A percentile compares a stretch with the other conserved stretches of the same genome.
phyloP scores from a whole-genome alignment of 495 filamentous ascomycete genomes.

The Lindgomyces ingoldianus region DNA sequence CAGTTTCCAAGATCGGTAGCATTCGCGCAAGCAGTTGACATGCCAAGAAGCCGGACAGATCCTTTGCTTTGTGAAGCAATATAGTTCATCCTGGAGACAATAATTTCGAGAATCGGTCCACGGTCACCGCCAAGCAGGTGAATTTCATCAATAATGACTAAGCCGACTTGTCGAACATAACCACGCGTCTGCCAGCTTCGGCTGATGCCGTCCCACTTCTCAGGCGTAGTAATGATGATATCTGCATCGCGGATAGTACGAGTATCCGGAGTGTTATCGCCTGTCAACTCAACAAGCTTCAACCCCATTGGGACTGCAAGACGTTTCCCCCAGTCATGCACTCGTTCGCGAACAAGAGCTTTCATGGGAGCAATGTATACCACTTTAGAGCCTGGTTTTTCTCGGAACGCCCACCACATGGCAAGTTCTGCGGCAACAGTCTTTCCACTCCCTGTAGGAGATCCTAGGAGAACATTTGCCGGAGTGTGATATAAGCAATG shows the following conservation, averaged over 20 bases:
- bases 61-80: constrained; percentile 91
- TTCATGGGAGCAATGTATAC: constrained; percentile 99
- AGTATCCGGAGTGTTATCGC: constrained; percentile 97
- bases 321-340: constrained; percentile 88
- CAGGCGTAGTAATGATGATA: constrained; percentile 97
- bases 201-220: constrained; percentile 99
- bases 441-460: constrained; percentile 95
- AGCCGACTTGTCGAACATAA: constrained; percentile 90
- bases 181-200: constrained; percentile 96
- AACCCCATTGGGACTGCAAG: constrained; percentile 83
- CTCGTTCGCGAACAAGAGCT: constrained; percentile 91
- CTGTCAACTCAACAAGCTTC: constrained; percentile 93
- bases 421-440: constrained; percentile 93
- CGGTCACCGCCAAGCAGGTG: constrained; percentile 93
- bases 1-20: constrained; percentile 92
- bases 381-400: constrained; percentile 93
- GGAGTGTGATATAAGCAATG: constrained; percentile 90
- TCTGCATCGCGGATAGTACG: constrained; percentile 91
- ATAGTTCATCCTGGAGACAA: constrained; percentile 99
- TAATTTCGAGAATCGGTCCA: constrained; percentile 97
- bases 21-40: constrained; percentile 98
- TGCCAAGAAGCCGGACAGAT: constrained; percentile 86
- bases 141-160: constrained; percentile 99
- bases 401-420: constrained; percentile 99
- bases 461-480: constrained; percentile 92